Evolutionary conservation across 768 basidiomycete genomes (phyloP).

Genomic region (Mrakia blollopis): DNA sequence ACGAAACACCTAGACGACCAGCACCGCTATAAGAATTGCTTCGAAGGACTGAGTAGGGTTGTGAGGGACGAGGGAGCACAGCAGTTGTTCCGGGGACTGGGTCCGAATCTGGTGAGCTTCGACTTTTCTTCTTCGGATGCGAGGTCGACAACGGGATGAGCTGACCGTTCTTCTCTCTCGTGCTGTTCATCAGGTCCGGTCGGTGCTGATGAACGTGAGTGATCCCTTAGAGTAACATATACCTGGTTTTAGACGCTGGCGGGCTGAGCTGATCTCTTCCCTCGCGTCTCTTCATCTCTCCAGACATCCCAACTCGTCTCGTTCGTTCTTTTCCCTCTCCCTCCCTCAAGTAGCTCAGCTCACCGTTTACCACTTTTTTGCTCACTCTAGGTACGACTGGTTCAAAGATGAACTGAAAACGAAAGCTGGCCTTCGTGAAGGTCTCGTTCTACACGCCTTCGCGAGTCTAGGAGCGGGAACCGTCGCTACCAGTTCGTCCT

Average conservation of each 20-base stretch:
- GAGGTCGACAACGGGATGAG: not conserved
- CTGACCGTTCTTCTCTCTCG: not conserved
- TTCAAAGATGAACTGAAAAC: constrained; percentile 79
- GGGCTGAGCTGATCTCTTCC: not conserved
- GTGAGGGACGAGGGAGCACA: constrained; percentile 42
- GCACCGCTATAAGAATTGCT: constrained; percentile 83
- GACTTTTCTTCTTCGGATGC: not conserved
- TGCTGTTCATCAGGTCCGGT: constrained; percentile 16
- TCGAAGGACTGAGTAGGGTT: constrained; percentile 80
- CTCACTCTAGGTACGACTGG: constrained; percentile 61
- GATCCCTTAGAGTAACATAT: no score
- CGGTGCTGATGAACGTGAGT: constrained; percentile 29
- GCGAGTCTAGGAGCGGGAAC: constrained; percentile 85
- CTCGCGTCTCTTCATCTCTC: not conserved
- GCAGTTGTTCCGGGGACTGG: constrained; percentile 41
- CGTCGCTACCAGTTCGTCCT: constrained; percentile 60
- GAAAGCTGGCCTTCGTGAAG: constrained; percentile 68
- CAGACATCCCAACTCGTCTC: constrained; percentile 71
- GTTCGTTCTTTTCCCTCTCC: constrained; percentile 35
- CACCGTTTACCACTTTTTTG: not conserved
- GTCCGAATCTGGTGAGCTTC: constrained; percentile 73
- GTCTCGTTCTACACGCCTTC: constrained; percentile 74
- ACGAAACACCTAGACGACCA: constrained; percentile 77
- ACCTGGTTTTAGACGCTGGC: not conserved
- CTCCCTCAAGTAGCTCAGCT: not conserved